phyloP scores from a whole-genome alignment of 441 rosid species.

The Flueggea neowawraea region DNA sequence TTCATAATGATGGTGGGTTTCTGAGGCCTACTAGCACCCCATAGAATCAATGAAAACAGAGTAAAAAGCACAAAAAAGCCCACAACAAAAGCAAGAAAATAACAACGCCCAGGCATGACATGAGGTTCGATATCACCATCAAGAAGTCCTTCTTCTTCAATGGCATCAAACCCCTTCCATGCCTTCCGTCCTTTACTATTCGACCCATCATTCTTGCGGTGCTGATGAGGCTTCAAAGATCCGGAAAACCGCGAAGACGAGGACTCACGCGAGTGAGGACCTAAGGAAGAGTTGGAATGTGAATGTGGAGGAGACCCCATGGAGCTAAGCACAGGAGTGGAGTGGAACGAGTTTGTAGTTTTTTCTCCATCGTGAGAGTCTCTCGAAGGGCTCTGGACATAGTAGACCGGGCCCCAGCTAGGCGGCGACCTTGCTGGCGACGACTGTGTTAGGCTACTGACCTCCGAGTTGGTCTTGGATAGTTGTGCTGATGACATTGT shows the following conservation, averaged over 20 bases:
- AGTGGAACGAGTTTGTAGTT: constrained; percentile 81
- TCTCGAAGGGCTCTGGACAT: constrained; percentile 86
- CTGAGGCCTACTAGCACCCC: constrained; percentile 79
- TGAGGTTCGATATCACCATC: constrained; percentile 43
- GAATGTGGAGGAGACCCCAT: constrained; percentile 91
- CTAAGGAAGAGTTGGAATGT: constrained; percentile 64
- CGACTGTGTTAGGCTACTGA: constrained; percentile 74
- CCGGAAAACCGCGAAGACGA: constrained; percentile 86
- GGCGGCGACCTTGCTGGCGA: too few species aligned
- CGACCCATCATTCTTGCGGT: constrained; percentile 43
- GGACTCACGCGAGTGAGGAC: constrained; percentile 85
- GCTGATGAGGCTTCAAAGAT: constrained; percentile 57
- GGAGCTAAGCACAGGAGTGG: constrained; percentile 85
- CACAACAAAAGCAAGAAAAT: constrained; percentile 64
- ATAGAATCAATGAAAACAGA: constrained; percentile 74
- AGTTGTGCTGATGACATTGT: constrained; percentile 41
- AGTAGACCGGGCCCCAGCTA: constrained; percentile 67
- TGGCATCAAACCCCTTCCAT: constrained; percentile 72
- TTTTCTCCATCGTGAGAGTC: constrained; percentile 98
- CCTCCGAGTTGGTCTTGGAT: constrained; percentile 87
- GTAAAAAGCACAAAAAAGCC: constrained; percentile 72
- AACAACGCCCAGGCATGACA: constrained; percentile 73
- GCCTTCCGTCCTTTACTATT: constrained; percentile 43
- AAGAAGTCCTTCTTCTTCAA: constrained; percentile 85
- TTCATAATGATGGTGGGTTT: constrained; percentile 72